phyloP scores from a whole-genome alignment of 1,284 basidiomycete species.

The Cutaneotrichosporon sp. region DNA sequence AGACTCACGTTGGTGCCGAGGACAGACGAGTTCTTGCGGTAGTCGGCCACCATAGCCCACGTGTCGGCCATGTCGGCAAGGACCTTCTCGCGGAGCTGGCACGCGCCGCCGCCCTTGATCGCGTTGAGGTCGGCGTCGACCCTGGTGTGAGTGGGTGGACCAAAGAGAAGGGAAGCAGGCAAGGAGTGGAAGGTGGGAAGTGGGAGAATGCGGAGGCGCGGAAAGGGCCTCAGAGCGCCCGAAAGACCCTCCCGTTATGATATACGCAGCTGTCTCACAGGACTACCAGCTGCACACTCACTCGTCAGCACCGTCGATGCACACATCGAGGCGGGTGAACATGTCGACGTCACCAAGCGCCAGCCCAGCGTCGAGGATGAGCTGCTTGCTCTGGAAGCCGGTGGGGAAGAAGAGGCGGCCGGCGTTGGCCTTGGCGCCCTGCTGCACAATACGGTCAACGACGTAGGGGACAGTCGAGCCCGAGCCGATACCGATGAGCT shows the following conservation, averaged over 20 bases:
- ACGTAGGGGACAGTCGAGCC: conserved; percentile 98
- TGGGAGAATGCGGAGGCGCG: not conserved
- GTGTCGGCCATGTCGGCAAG: conserved; percentile 92
- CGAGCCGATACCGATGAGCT: conserved; percentile 89
- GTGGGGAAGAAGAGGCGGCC: conserved; percentile 86
- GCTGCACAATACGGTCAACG: conserved; percentile 87
- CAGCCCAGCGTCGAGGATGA: conserved; percentile 80
- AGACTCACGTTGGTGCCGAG: conserved; percentile 76
- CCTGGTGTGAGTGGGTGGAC: conserved; percentile 53
- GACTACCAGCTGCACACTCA: conserved; percentile 53
- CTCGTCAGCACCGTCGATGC: conserved; percentile 97
- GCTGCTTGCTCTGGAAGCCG: conserved; percentile 90
- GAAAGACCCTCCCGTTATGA: too few species aligned
- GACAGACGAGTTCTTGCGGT: conserved; percentile 81
- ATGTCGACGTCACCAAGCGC: conserved; percentile 89
- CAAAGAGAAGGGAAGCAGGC: not conserved
- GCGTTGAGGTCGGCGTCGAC: conserved; percentile 86
- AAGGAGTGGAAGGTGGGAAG: not conserved
- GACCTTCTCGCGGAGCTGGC: conserved; percentile 95
- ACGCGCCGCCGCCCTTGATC: conserved; percentile 97
- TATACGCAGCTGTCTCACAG: too few species aligned
- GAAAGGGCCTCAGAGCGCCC: too few species aligned
- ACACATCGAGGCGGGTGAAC: conserved; percentile 87
- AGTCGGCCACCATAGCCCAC: conserved; percentile 95
- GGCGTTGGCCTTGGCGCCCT: conserved; percentile 74